Base-by-base conservation (phyloP, 208 protist genomes). In the Crithidia sp. region DNA sequence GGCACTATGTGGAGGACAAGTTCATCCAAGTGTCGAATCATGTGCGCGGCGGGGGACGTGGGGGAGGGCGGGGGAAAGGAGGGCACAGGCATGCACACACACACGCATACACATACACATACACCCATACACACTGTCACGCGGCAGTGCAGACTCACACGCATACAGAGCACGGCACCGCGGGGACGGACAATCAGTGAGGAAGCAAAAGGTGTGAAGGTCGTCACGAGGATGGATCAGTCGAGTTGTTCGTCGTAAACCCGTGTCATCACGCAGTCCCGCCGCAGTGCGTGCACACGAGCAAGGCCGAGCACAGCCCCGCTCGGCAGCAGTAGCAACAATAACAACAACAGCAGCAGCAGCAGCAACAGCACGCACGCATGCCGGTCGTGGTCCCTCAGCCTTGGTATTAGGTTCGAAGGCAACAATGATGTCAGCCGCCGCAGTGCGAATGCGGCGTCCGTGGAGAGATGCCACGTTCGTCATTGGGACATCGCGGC, bases 211-310 rank as follows among this genome's bases (percentile, higher is more conserved):
- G 28, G 28, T 28, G 28, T 28, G 28, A 45, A 14, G 41, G 19
- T 74, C 69, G 60, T 74, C 68, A 73, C 39, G 41, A 52, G 37
- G 39, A 59, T 36, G 17, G 44, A 12, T 74, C 68, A 74, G 68
- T 59, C 68, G 68, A 74, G 68, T 74, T 74, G 68, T 28, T 74
- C 68, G 68, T 74, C 68, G 68, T 66, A 28, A 74, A 74, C 68
- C 68, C 66, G 54, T 45, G 39, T 74, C 68, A 74, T 74, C 68
- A 74, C 19, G 68, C 68, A 74, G 68, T 64, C 68, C 43, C 68
- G 41, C n/a, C 49, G 40, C 50, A 41, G 49, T 19, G 16, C 13
- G 16, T 40, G 28, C 59, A 5, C 37, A 7, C 41, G 13, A 16
- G 28, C 28, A 28, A 28, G 28, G 28, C 28, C 28, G 28, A 28